phyloP scores from a whole-genome alignment of 2,329 filamentous ascomycete genomes.

The Plectosphaerella cucumerina region DNA sequence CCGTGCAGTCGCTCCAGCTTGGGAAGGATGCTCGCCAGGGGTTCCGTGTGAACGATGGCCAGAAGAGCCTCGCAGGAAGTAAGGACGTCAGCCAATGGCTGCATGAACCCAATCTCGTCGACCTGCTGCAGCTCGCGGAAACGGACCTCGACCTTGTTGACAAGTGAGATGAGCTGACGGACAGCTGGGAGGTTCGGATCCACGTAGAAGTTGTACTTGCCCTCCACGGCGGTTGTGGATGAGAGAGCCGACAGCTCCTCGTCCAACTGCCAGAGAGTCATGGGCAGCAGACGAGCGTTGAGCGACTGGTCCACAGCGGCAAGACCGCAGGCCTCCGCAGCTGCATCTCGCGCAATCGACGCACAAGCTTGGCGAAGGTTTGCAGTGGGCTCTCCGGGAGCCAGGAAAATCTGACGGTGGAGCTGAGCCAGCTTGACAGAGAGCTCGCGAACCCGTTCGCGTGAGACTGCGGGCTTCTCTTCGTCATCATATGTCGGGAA shows the following conservation, averaged over 20 bases:
- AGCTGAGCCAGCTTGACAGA: conserved; percentile 58
- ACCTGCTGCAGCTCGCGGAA: conserved; percentile 68
- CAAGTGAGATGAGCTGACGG: conserved; percentile 65
- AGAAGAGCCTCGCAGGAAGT: conserved; percentile 70
- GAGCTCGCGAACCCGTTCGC: conserved; percentile 44
- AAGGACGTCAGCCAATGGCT: conserved; percentile 73
- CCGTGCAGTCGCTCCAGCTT: conserved; percentile 84
- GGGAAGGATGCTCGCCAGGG: conserved; percentile 79
- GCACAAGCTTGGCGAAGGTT: conserved; percentile 41
- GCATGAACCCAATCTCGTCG: conserved; percentile 68
- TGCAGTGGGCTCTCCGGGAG: conserved; percentile 31
- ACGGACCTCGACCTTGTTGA: conserved; percentile 63
- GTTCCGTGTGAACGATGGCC: conserved; percentile 72
- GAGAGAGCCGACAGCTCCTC: conserved; percentile 48
- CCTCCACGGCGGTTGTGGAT: conserved; percentile 24
- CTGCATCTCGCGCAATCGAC: conserved; percentile 35
- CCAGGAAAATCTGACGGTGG: conserved; percentile 52
- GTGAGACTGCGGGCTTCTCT: conserved; percentile 26
- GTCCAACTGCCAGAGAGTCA: conserved; percentile 61
- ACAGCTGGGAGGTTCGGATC: conserved; percentile 74
- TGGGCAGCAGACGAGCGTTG: conserved; percentile 58
- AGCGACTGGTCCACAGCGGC: conserved; percentile 24
- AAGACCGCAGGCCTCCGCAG: conserved; percentile 18
- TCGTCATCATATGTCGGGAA: conserved; percentile 73
- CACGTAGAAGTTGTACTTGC: conserved; percentile 82